These are phyloP conservation scores for Blastocladiella britannica DNA, from an alignment of 192 early-diverging fungal genomes.

Conservation along the genomic window DNA sequence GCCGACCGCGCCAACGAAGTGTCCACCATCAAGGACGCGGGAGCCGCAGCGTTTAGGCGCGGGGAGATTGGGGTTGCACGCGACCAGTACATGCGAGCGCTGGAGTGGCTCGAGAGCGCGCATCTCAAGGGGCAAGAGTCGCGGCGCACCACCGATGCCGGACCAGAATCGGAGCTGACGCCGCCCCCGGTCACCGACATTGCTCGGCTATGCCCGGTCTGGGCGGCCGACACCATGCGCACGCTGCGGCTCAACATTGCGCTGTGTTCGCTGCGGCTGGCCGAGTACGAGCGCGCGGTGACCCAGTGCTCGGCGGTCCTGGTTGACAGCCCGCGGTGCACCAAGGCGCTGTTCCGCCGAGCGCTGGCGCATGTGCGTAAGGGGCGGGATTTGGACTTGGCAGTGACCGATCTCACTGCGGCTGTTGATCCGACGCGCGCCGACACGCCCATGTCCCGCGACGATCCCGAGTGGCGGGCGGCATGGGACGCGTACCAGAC, in stretches of 20 bases:
- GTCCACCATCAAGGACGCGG: slow-evolving; percentile 17
- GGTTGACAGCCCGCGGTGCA: slow-evolving; percentile 13
- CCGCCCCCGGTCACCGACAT: neutral
- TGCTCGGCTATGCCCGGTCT: slow-evolving; percentile 8
- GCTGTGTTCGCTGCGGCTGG: slow-evolving; percentile 27
- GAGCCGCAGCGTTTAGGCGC: slow-evolving; percentile 11
- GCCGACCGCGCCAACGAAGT: slow-evolving; percentile 22
- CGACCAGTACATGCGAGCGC: slow-evolving; percentile 21
- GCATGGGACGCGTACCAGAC: neutral
- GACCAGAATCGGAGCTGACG: no score
- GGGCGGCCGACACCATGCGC: slow-evolving; percentile 11
- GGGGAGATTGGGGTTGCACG: slow-evolving; percentile 16
- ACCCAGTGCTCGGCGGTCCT: slow-evolving; percentile 25
- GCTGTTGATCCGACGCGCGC: neutral
- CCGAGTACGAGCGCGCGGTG: slow-evolving; percentile 17
- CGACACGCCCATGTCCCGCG: neutral
- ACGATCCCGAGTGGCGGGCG: neutral
- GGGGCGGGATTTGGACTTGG: slow-evolving; percentile 30
- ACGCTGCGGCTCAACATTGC: slow-evolving; percentile 25
- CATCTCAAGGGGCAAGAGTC: neutral
- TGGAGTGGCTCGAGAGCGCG: slow-evolving; percentile 20
- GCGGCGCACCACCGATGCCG: no score
- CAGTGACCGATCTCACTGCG: slow-evolving; percentile 16
- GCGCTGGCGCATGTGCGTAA: slow-evolving; percentile 21
- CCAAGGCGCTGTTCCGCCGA: slow-evolving; percentile 30